Percentiles rank a stretch among this genome's conserved stretches.
Evolutionary conservation across 176 grass and related monocot genomes (phyloP).

Genomic region (Carex scoparia): DNA sequence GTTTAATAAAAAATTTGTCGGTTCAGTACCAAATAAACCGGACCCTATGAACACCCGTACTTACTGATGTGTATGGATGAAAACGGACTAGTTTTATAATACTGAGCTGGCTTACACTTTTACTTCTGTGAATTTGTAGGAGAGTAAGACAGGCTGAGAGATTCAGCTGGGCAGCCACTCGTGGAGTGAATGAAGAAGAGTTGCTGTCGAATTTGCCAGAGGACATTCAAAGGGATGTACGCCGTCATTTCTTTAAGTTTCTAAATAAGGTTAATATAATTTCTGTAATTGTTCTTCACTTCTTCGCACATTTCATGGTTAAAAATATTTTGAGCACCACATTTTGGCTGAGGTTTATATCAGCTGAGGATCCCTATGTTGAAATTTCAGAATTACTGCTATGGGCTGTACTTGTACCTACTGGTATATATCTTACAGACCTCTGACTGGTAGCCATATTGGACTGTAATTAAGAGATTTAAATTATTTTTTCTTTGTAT

Average conservation of each 20-base stretch:
- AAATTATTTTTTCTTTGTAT: not conserved
- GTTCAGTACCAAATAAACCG: no score
- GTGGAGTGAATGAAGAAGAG: constrained; percentile 87
- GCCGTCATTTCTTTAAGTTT: constrained; percentile 81
- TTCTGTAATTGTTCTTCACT: not conserved
- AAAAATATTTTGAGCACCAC: not conserved
- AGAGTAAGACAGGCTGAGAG: constrained; percentile 82
- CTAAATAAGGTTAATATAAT: constrained; percentile 49
- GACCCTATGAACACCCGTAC: no score
- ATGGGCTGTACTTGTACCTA: not conserved
- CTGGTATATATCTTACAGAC: not conserved
- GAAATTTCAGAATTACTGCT: not conserved
- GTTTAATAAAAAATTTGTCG: no score
- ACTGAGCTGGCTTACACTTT: constrained; percentile 3
- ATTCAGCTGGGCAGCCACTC: constrained; percentile 94
- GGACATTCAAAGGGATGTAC: constrained; percentile 97
- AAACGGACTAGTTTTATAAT: not conserved
- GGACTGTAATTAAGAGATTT: not conserved
- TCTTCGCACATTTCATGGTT: not conserved
- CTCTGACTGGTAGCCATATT: not conserved
- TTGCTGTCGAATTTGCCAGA: constrained; percentile 85
- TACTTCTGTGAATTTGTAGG: constrained; percentile 38
- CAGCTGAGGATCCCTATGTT: not conserved
- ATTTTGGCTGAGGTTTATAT: not conserved
- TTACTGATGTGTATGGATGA: not conserved